These are phyloP conservation scores for Sporothrix mexicana DNA, from an alignment of 2,329 filamentous ascomycete species.

Conservation along the genomic window DNA sequence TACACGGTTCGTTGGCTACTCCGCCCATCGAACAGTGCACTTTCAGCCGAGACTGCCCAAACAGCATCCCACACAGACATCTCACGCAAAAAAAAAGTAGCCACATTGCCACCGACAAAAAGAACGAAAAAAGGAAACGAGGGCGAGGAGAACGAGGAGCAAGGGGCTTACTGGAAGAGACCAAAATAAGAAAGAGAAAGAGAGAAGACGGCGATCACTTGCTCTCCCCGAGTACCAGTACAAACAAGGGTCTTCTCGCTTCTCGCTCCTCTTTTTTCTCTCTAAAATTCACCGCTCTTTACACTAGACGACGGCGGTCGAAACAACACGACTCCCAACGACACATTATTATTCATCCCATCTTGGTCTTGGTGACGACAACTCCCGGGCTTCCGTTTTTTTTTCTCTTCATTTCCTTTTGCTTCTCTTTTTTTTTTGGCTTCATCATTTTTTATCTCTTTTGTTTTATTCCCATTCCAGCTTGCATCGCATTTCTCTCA, in stretches of 20 bases:
- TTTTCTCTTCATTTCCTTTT: background rate
- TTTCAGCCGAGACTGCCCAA: slow-evolving; percentile 16
- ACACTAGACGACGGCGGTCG: background rate
- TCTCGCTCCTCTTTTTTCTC: slow-evolving; percentile 1
- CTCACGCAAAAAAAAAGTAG: background rate
- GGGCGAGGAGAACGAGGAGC: background rate
- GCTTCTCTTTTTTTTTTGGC: no score
- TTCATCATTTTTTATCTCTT: background rate
- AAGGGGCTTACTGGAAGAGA: background rate
- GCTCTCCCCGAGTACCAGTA: background rate
- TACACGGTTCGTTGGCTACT: slow-evolving; percentile 11
- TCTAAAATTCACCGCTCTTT: slow-evolving; percentile 24
- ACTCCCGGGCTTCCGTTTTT: background rate
- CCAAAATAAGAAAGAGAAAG: background rate
- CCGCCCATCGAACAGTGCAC: background rate
- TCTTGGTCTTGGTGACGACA: background rate
- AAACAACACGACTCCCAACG: background rate
- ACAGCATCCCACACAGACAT: background rate
- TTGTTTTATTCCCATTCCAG: slow-evolving; percentile 2
- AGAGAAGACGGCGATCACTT: background rate
- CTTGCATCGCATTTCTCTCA: background rate
- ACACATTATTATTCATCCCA: background rate
- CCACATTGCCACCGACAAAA: slow-evolving; percentile 10
- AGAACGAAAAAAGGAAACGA: background rate
- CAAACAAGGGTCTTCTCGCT: background rate